These are phyloP conservation scores for Hondaea fermentalgiana DNA, from an alignment of 108 stramenopile genomes.

Conservation along the genomic window DNA sequence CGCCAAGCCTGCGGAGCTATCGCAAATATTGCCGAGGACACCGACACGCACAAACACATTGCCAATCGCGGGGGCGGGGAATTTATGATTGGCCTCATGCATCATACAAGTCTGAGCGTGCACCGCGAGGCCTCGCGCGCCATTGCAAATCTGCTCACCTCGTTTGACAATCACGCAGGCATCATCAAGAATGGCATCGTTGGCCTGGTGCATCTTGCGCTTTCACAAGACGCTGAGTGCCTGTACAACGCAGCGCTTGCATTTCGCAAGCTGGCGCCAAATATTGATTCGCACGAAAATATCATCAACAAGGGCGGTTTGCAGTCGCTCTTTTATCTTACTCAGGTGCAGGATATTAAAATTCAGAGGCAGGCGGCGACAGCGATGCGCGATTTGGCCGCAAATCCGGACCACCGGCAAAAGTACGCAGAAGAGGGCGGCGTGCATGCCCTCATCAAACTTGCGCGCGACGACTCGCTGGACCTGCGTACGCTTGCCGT, in stretches of 20 bases:
- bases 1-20: slow-evolving; percentile 58
- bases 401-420: slow-evolving; percentile 54
- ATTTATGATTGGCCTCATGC: slow-evolving; percentile 44
- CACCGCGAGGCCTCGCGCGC: slow-evolving; percentile 68
- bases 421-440: slow-evolving; percentile 58
- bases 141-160: slow-evolving; percentile 59
- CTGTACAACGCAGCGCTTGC: slow-evolving; percentile 59
- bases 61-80: slow-evolving; percentile 37
- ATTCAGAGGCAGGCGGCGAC: slow-evolving; percentile 61
- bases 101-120: slow-evolving; percentile 49
- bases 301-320: slow-evolving; percentile 46
- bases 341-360: slow-evolving; percentile 45
- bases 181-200: slow-evolving; percentile 54
- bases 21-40: slow-evolving; percentile 67
- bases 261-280: slow-evolving; percentile 62
- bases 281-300: slow-evolving; percentile 42
- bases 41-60: slow-evolving; percentile 54
- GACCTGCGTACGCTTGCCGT: slow-evolving; percentile 59
- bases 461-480: slow-evolving; percentile 44
- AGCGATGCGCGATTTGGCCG: slow-evolving; percentile 61
- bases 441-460: slow-evolving; percentile 45
- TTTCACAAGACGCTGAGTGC: slow-evolving; percentile 54
- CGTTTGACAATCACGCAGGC: slow-evolving; percentile 47
- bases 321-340: slow-evolving; percentile 49
- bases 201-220: slow-evolving; percentile 51